A percentile compares a stretch with the other conserved stretches of the same genome.
Evolutionary conservation across 2,329 filamentous ascomycete genomes (phyloP).

Genomic region (Elsinoe batatas): DNA sequence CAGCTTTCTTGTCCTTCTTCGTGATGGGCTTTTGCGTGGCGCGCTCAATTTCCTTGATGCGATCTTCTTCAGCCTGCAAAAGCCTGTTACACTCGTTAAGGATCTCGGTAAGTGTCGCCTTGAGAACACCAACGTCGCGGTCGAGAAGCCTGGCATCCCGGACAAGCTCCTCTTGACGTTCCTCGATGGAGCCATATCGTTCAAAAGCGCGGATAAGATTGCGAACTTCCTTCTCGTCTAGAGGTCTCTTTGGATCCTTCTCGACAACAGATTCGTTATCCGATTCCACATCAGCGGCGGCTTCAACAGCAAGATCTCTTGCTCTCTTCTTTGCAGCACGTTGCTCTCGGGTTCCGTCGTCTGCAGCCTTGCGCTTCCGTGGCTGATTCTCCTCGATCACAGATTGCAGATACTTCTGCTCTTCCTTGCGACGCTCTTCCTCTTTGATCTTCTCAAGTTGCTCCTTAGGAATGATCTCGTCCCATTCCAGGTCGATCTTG

Average conservation of each 20-base stretch:
- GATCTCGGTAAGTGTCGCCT: conserved; percentile 65
- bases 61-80: conserved; percentile 61
- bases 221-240: conserved; percentile 86
- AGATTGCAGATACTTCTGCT: conserved; percentile 72
- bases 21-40: conserved; percentile 70
- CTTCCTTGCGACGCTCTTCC: conserved; percentile 73
- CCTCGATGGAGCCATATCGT: conserved; percentile 80
- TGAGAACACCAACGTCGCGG: conserved; percentile 72
- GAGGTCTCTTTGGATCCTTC: conserved; percentile 73
- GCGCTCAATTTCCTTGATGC: conserved; percentile 55
- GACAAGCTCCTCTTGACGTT: conserved; percentile 78
- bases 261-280: conserved; percentile 42
- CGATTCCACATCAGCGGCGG: conserved; percentile 50
- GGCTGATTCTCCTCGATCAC: conserved; percentile 79
- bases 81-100: conserved; percentile 60
- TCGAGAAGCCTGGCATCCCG: conserved; percentile 75
- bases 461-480: conserved; percentile 94
- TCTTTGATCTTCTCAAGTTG: conserved; percentile 81
- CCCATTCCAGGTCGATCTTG: conserved; percentile 94
- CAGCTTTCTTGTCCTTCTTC: conserved; percentile 96
- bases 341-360: conserved; percentile 55
- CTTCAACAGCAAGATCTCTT: conserved; percentile 52
- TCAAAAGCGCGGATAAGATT: conserved; percentile 86
- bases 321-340: conserved; percentile 61
- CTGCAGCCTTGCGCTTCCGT: conserved; percentile 56